Evolutionary conservation across 768 basidiomycete species (phyloP), one percentile per base, ranked within the genome.

Genomic region (Exidia glandulosa): DNA sequence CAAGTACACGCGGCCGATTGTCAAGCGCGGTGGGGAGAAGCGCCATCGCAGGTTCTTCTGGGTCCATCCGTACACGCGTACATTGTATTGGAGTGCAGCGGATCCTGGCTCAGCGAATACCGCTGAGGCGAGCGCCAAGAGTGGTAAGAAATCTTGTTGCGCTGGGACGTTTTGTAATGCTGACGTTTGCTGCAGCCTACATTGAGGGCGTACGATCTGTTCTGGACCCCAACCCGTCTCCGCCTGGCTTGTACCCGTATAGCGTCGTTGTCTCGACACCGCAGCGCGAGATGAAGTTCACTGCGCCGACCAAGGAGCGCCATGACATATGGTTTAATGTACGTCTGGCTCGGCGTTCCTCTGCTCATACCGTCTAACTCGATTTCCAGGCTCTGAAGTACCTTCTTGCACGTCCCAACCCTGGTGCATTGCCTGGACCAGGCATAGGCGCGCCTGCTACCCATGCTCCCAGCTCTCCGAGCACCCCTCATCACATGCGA

Each of bases 51-150:
- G 96, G 36, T 99, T 94, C 84, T 96, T 98, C 81, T 99, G 96
- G 96, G 86, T 99, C n/a, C 95, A 98, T 73, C 96, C 96, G 23
- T 99, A 98, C 70, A 98, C 94, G 41, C 92, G 91, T 77, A 97
- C 94, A 3, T 68, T 99, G 61, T 97, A 98, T 72, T 99, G 96
- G 96, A 92, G 91, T 67, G 87, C 90, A 19, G 84, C 86, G 10
- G 95, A 98, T 74, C 96, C 95, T 56, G 94, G 92, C 31, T 90
- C 90, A 29, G 82, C 83, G 37, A 85, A 85, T 65, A 89, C 92
- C 19, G 83, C 87, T 1, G 94, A 97, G 75, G 91, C 91, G 7
- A 94, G 87, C 70, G 90, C 95, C 14, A 97, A 96, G 83, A 94
- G 91, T 71, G 93, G 95, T 97, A 74, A 66, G 94, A 84, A 3